Conservation (phyloP, 495 filamentous ascomycete genomes). For the Aspergillus heteromorphus region DNA sequence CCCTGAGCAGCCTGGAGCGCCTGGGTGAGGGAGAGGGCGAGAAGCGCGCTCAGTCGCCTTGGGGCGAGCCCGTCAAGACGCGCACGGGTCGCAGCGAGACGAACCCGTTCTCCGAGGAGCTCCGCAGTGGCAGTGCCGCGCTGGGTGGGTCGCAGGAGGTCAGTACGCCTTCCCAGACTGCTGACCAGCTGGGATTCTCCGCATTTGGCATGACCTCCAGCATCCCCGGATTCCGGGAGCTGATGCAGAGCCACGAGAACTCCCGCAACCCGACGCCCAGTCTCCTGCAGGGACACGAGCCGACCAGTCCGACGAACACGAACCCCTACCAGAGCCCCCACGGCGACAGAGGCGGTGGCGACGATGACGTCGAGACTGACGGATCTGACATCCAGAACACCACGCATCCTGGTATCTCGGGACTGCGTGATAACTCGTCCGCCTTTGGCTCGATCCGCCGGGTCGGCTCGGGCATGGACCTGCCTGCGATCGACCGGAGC, state of each 20-base stretch:
- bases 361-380: constrained; percentile 59
- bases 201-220: constrained; percentile 79
- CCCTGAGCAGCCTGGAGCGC: constrained; percentile 47
- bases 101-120: constrained; percentile 71
- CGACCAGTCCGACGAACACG: constrained; percentile 87
- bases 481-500: constrained; percentile 67
- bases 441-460: constrained; percentile 45
- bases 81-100: constrained; percentile 63
- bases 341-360: constrained; percentile 57
- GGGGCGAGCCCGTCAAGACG: constrained; percentile 47
- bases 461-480: constrained; percentile 55
- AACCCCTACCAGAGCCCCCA: constrained; percentile 96
- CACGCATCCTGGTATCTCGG: constrained; percentile 53
- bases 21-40: constrained; percentile 47
- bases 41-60: constrained; percentile 43
- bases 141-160: constrained; percentile 72
- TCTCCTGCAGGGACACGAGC: constrained; percentile 54
- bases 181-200: constrained; percentile 51
- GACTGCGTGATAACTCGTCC: constrained; percentile 46
- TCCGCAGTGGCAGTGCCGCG: constrained; percentile 68
- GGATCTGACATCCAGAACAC: constrained; percentile 51
- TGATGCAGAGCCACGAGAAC: constrained; percentile 53
- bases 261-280: constrained; percentile 54
- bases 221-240: constrained; percentile 60
- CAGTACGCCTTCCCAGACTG: constrained; percentile 51